These are phyloP conservation scores for Knoxia roxburghii DNA, from an alignment of 257 asterid genomes.

Conservation along the genomic window DNA sequence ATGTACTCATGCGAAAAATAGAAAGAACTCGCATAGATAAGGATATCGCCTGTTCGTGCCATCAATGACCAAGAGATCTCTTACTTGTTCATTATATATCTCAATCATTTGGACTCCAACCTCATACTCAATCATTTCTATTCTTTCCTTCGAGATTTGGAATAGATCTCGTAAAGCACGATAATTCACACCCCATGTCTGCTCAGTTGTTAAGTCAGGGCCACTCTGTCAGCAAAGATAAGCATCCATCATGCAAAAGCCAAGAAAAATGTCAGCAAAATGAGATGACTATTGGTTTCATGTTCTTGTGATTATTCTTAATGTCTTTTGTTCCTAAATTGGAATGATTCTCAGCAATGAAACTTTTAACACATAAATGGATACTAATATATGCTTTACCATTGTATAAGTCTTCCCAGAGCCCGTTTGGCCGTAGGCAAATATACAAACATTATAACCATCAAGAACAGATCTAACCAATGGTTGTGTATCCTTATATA, in stretches of 20 bases:
- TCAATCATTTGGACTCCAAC: constrained; percentile 94
- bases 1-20: not conserved
- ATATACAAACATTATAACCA: constrained; percentile 85
- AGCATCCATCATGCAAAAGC: not conserved
- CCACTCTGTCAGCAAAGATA: constrained; percentile 60
- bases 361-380: no score
- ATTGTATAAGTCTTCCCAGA: constrained; percentile 91
- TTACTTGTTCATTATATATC: constrained; percentile 89
- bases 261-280: not conserved
- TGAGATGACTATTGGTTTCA: not conserved
- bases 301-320: not conserved
- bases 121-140: constrained; percentile 59
- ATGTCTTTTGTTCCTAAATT: not conserved
- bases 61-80: constrained; percentile 84
- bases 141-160: constrained; percentile 53
- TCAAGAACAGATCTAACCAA: constrained; percentile 81
- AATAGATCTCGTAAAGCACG: constrained; percentile 84
- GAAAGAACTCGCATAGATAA: constrained; percentile 22
- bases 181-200: constrained; percentile 89
- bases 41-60: constrained; percentile 80
- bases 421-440: constrained; percentile 94
- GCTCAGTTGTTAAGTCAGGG: constrained; percentile 79
- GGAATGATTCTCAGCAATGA: no score
- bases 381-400: constrained; percentile 54
- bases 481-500: constrained; percentile 70